These are phyloP conservation scores for Conringia planisiliqua DNA, from an alignment of 345 rosid species.

Conservation along the genomic window DNA sequence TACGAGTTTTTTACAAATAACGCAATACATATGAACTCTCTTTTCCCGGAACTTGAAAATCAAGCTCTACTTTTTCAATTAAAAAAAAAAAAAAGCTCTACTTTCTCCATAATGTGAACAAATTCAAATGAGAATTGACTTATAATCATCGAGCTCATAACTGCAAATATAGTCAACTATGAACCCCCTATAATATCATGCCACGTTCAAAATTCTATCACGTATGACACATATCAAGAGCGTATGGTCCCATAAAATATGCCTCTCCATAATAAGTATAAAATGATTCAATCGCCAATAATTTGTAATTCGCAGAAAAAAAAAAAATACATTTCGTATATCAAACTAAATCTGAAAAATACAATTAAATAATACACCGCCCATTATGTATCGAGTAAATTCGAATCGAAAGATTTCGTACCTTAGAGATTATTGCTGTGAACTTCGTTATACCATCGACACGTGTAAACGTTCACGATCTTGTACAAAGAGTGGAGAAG, in stretches of 20 bases:
- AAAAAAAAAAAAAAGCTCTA: too few species aligned
- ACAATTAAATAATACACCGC: conserved; percentile 14
- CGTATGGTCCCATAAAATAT: conserved; percentile 25
- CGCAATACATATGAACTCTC: background rate
- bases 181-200: conserved; percentile 17
- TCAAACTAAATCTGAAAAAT: background rate
- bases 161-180: conserved; percentile 26
- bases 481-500: conserved; percentile 14
- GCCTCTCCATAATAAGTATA: conserved; percentile 18
- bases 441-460: background rate
- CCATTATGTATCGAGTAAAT: conserved; percentile 22
- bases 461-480: conserved; percentile 19
- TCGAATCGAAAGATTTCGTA: conserved; percentile 27
- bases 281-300: conserved; percentile 22
- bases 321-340: conserved; percentile 10
- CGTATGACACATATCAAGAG: background rate
- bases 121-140: conserved; percentile 32
- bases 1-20: conserved; percentile 5
- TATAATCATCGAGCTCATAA: conserved; percentile 20
- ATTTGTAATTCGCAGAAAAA: conserved; percentile 13
- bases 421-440: conserved; percentile 16
- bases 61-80: conserved; percentile 9
- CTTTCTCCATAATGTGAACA: conserved; percentile 31
- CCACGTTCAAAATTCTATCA: conserved; percentile 28
- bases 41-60: background rate